Conservation (phyloP, 768 basidiomycete genomes). For the Trametes gibbosa region DNA sequence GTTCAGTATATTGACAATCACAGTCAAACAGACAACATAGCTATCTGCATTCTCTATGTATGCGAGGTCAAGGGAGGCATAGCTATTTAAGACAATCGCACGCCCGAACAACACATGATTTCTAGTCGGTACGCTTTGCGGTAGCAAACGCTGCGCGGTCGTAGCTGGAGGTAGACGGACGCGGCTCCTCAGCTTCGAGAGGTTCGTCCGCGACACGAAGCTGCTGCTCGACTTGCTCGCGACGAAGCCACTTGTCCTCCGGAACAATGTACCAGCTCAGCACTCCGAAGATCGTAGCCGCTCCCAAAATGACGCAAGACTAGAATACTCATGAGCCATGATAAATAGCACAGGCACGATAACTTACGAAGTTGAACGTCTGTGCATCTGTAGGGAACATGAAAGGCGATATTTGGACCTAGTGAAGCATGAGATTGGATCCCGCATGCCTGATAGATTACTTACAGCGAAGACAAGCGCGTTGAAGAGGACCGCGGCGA, state of each 20-base stretch:
- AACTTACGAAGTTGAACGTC: slow-evolving; percentile 83
- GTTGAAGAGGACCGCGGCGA: slow-evolving; percentile 69
- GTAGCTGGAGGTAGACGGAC: background rate
- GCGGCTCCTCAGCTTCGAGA: background rate
- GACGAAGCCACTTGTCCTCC: slow-evolving; percentile 75
- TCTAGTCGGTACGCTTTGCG: slow-evolving; percentile 6
- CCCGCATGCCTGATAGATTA: background rate
- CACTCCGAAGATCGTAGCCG: slow-evolving; percentile 75
- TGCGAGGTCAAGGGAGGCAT: no score
- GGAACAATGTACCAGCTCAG: slow-evolving; percentile 79
- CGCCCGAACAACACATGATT: background rate
- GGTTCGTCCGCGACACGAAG: slow-evolving; percentile 35
- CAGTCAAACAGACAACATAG: no score
- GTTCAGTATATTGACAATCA: no score
- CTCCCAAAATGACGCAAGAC: slow-evolving; percentile 77
- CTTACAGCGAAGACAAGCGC: slow-evolving; percentile 69
- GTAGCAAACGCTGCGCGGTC: background rate
- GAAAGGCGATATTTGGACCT: slow-evolving; percentile 87
- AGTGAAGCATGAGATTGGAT: background rate
- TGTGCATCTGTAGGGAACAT: slow-evolving; percentile 75
- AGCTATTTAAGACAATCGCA: background rate
- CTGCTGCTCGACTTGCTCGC: slow-evolving; percentile 55
- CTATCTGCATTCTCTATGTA: no score
- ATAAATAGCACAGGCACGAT: background rate
- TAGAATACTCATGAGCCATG: slow-evolving; percentile 25